Evolutionary conservation across 1,284 basidiomycete species (phyloP), one percentile per base, ranked within the genome.

Genomic region (Irpex sp.): DNA sequence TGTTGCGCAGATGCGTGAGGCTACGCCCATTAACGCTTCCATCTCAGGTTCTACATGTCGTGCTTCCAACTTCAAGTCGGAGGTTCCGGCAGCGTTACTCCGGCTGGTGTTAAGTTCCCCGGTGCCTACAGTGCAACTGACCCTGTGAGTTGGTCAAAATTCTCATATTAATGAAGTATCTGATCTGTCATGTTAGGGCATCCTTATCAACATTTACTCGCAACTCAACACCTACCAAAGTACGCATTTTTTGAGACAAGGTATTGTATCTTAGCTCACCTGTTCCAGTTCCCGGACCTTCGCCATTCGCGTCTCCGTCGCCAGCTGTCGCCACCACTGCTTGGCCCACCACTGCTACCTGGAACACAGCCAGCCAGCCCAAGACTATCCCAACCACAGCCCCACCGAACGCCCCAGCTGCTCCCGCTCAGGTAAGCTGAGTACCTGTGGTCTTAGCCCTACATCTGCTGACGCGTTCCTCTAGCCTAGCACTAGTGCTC

Each of bases 41-140:
- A 7, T 17, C 38, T 4, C 49, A 77, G 76, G 59, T 81, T 82
- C 76, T 83, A 83, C 72, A 81, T 81, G 70, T 79, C 79, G 4
- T 83, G 82, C 76, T 82, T 73, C 78, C 81, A 83, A 67, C 67
- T 82, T 69, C 78, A 77, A 65, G 79, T 74, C 55, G 73, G 74
- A 52, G 76, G 78, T 19, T 73, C 75, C 11, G 79, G 79, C 52
- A 74, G 76, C 9, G 78, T 77, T 15, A 73, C 65, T 38, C 82
- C 82, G n/a, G 34, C 60, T 8, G 79, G 79, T 9, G 81, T 83
- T 62, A 77, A 74, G 60, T 75, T 83, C 70, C 81, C 81, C 44
- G 80, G 80, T 62, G 81, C 78, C 5, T 83, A 83, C 74, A 71
- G 69, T 55, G 76, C 78, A 36, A 69, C 63, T 11, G 80, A 82